These are phyloP conservation scores for Cyclotella atomus DNA, from an alignment of 108 stramenopile species.

Conservation along the genomic window DNA sequence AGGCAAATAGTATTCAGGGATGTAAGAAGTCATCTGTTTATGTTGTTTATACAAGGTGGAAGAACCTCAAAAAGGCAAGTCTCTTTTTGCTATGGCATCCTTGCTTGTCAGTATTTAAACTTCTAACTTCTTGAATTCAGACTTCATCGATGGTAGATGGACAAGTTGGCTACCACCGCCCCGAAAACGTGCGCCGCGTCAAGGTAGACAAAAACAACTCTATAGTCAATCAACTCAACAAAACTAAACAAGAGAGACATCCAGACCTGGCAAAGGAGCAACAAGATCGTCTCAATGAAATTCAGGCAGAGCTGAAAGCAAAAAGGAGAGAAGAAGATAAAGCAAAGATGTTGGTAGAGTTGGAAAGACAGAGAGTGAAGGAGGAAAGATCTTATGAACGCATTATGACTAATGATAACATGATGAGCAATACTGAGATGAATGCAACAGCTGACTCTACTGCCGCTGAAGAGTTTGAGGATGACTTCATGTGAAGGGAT, in stretches of 20 bases:
- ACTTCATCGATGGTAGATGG: constrained; percentile 80
- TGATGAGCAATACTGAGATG: constrained; percentile 65
- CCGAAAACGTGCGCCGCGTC: constrained; percentile 77
- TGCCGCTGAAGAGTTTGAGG: constrained; percentile 84
- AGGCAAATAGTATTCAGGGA: constrained; percentile 84
- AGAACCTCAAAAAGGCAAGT: constrained; percentile 72
- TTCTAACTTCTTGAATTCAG: background rate
- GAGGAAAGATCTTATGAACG: constrained; percentile 81
- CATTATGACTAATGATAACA: constrained; percentile 73
- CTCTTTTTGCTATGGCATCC: background rate
- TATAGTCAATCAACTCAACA: constrained; percentile 76
- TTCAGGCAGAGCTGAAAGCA: constrained; percentile 71
- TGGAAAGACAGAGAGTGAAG: constrained; percentile 49
- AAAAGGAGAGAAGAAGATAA: constrained; percentile 60
- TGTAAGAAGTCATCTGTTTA: constrained; percentile 79
- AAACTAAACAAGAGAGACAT: constrained; percentile 64
- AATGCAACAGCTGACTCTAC: constrained; percentile 77
- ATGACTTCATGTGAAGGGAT: constrained; percentile 42
- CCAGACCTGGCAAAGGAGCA: constrained; percentile 74
- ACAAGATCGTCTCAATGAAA: constrained; percentile 62
- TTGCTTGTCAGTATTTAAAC: background rate
- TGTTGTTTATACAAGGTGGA: constrained; percentile 88
- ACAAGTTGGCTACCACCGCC: constrained; percentile 81
- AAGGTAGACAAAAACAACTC: constrained; percentile 78
- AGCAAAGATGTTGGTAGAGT: constrained; percentile 56